Conservation (phyloP, 1,284 basidiomycete genomes). For the Malassezia pachydermatis region DNA sequence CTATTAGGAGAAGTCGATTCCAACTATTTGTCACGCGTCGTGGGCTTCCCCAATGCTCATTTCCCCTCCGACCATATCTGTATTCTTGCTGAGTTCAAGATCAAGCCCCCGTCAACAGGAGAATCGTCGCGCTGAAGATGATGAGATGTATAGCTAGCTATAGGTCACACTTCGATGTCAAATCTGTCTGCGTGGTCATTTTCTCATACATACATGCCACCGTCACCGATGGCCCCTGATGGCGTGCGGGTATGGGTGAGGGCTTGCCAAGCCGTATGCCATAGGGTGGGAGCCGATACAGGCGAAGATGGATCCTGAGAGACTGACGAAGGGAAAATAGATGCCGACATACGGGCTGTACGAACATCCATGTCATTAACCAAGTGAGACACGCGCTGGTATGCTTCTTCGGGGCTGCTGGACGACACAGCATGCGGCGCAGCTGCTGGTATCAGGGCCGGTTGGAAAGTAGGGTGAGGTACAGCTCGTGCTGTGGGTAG, state of each 20-base stretch:
- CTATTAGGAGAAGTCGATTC: constrained; percentile 81
- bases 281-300: no score
- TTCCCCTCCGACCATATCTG: constrained; percentile 57
- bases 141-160: no score
- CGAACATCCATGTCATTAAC: no score
- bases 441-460: neutral
- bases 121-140: neutral
- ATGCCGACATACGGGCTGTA: no score
- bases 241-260: neutral
- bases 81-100: constrained; percentile 44
- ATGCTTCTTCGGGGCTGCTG: no score
- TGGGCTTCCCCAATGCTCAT: constrained; percentile 93
- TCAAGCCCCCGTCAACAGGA: constrained; percentile 25
- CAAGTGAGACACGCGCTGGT: no score
- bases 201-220: constrained; percentile 15
- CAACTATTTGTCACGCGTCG: constrained; percentile 73
- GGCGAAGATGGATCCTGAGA: no score
- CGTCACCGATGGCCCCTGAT: constrained; percentile 10
- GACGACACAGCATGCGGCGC: no score
- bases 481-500: neutral
- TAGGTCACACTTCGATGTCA: no score
- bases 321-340: no score
- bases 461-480: neutral
- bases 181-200: neutral
- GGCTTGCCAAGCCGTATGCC: no score